Evolutionary conservation across 129 eudicot species (phyloP).

Genomic region (Pseudognaphalium luteoalbum): DNA sequence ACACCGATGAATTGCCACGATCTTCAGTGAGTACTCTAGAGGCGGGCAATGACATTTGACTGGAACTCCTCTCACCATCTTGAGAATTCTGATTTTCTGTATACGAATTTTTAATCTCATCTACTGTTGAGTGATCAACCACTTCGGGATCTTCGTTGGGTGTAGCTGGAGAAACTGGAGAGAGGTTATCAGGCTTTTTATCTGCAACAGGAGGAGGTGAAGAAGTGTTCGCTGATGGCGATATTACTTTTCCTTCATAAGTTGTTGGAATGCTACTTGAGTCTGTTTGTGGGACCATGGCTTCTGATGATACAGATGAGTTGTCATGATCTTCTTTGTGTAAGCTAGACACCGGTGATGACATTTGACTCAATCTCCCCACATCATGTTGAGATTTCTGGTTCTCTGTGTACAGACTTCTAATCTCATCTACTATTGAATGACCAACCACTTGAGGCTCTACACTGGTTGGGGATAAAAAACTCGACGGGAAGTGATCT

Average conservation of each 20-base stretch:
- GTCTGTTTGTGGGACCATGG: conserved; percentile 23
- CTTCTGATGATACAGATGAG: conserved; percentile 24
- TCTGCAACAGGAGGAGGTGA: conserved; percentile 33
- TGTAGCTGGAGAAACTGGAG: conserved; percentile 27
- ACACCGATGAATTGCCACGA: conserved; percentile 29
- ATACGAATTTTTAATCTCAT: conserved; percentile 13
- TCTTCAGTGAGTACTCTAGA: conserved; percentile 19
- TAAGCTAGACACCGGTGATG: not conserved
- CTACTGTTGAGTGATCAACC: conserved; percentile 10
- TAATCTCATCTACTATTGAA: conserved; percentile 11
- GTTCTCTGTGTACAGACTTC: conserved; percentile 6
- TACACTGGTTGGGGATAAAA: conserved; percentile 28
- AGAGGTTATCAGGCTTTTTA: conserved; percentile 37
- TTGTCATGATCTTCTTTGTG: conserved; percentile 31
- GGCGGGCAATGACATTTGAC: not conserved
- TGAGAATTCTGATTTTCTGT: conserved; percentile 23
- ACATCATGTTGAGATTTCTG: conserved; percentile 19
- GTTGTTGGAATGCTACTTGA: conserved; percentile 19
- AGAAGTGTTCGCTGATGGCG: conserved; percentile 30
- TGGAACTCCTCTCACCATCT: not conserved
- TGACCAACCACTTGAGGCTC: conserved; percentile 14
- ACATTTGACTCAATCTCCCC: conserved; percentile 5
- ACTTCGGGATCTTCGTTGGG: conserved; percentile 17
- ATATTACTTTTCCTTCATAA: conserved; percentile 36
- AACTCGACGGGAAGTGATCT: conserved; percentile 31